A percentile compares a stretch with the other conserved stretches of the same genome.
phyloP scores from a whole-genome alignment of 345 rosid species.

The Streptanthus diversifolius region DNA sequence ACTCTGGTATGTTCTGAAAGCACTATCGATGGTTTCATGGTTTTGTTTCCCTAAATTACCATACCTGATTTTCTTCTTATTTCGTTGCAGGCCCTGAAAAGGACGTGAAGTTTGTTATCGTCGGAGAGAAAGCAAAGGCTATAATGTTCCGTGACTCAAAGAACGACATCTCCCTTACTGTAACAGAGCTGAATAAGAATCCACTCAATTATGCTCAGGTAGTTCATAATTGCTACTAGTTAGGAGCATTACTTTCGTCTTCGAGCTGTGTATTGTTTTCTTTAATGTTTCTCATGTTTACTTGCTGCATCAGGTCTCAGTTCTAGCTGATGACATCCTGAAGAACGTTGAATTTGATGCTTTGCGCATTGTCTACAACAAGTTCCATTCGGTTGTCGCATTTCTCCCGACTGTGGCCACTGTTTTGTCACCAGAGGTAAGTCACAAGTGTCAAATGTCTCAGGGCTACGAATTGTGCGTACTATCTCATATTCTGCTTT shows the following conservation, averaged over 20 bases:
- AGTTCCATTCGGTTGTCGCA: conserved; percentile 73
- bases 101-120: conserved; percentile 66
- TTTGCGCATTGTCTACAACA: conserved; percentile 84
- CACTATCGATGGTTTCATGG: not conserved
- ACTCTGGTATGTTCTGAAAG: conserved; percentile 51
- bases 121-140: conserved; percentile 93
- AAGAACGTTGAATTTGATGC: conserved; percentile 94
- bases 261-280: not conserved
- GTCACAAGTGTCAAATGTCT: conserved; percentile 23
- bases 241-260: not conserved
- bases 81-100: conserved; percentile 73
- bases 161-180: conserved; percentile 52
- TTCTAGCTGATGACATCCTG: conserved; percentile 91
- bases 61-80: not conserved
- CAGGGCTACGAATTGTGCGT: not conserved
- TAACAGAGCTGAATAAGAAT: conserved; percentile 79
- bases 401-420: conserved; percentile 81
- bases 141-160: conserved; percentile 83
- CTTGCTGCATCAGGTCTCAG: conserved; percentile 65
- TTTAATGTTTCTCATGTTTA: not conserved
- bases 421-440: conserved; percentile 82
- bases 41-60: not conserved
- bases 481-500: not conserved
- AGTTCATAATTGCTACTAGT: not conserved
- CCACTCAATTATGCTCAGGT: conserved; percentile 97